Evolutionary conservation across 768 basidiomycete genomes (phyloP), one percentile per base, ranked within the genome.

Genomic region (Termitomyces sp.): DNA sequence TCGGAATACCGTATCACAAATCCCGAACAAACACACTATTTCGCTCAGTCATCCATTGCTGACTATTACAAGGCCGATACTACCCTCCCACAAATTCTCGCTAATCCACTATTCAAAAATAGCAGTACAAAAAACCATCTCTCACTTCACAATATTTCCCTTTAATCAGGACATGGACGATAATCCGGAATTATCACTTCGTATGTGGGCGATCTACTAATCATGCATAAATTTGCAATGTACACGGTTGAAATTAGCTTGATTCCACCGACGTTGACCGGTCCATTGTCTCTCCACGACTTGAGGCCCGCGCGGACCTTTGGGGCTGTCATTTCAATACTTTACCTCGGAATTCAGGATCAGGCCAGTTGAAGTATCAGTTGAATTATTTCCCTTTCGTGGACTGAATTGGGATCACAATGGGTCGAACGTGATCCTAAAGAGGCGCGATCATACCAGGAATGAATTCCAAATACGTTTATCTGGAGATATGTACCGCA

Each of bases 341-440:
- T n/a, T n/a, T 56, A 56, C 57, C 57, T 62, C 57, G 60, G 60
- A 49, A 57, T 47, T 43, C 44, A 54, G 46, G 53, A 53, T 61
- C 54, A 41, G 37, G 19, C 25, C 41, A 40, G 16, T 29, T 21
- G 2, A 17, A 19, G n/a, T 53, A 57, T 50, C 56, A 53, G n/a
- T 53, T 29, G 14, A 17, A 17, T 21, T 47, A 27, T 19, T 48
- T 17, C 46, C 53, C 46, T 2, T 48, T 54, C 56, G 52, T 50
- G 29, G 46, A 10, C 14, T 21, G 29, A 31, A 21, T 19, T 53
- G n/a, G 9, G 29, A 16, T 41, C 38, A 53, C 52, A 31, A 31
- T 42, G 31, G 19, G 37, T 42, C 40, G 31, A 53, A 41, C 14
- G 41, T 43, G 14, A 53, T 27, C 19, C 21, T 19, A 48, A 12